Base-by-base conservation (phyloP, 2,329 filamentous ascomycete genomes). In the Cordyceps tenuipes region DNA sequence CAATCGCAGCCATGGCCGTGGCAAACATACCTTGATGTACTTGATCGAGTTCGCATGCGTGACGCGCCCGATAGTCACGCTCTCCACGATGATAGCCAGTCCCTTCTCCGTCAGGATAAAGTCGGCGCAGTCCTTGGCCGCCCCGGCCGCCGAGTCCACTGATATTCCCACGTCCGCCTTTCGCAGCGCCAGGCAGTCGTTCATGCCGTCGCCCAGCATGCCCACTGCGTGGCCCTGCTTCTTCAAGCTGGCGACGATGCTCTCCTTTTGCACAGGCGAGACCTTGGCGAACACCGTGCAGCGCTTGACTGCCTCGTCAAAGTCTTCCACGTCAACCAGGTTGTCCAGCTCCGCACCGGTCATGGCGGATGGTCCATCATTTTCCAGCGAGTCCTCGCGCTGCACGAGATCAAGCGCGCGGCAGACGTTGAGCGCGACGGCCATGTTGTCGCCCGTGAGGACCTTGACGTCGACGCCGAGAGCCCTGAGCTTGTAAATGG, bases 161-260 rank as follows among this genome's bases (percentile, higher is more conserved):
- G 68, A 70, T 44, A 70, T 69, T 17, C 68, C 68, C 1, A 69
- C 68, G 23, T 70, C 68, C 8, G 67, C 63, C 21, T 61, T 63
- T 1, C 67, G 62, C 49, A 70, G 64, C 4, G 68, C 68, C 17
- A 70, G 64, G 61, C 68, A 69, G 61, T 70, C 68, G 51, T 70
- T 70, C 63, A 70, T 66, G 26, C 68, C 68, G 48, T 70, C 68
- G 5, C 68, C 68, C 17, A 69, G 62, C 67, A 70, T 70, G 5
- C 68, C 68, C 1, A 70, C 68, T 48, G 64, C 67, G 55, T 68
- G 57, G 3, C 68, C 68, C 3, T 64, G 62, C 36, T 61, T 63
- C 36, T 62, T 63, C 12, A 70, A 61, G 34, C 64, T 66, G 17
- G 62, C 62, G 17, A 69, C 59, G 23, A 70, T 64, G n/a, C 63